Evolutionary conservation across 768 basidiomycete genomes (phyloP).

Genomic region (Termitomyces sp.): DNA sequence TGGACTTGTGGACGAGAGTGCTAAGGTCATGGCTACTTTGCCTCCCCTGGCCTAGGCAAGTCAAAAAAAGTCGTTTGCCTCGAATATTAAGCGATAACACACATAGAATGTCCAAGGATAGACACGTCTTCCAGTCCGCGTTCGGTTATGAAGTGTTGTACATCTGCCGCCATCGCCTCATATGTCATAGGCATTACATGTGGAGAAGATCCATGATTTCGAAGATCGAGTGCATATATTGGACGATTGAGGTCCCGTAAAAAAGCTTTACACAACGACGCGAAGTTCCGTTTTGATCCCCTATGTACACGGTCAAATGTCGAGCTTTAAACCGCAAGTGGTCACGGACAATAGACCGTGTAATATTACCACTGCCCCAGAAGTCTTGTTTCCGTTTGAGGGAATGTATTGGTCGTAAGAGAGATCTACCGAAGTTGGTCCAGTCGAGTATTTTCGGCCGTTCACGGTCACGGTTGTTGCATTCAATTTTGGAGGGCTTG

Average conservation of each 20-base stretch:
- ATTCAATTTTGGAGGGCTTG: not conserved
- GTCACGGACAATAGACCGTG: constrained; percentile 53
- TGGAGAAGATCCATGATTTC: constrained; percentile 79
- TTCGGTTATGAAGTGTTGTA: constrained; percentile 57
- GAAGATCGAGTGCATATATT: constrained; percentile 70
- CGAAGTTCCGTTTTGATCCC: constrained; percentile 84
- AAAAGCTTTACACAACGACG: constrained; percentile 70
- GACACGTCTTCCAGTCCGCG: constrained; percentile 53
- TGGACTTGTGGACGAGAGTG: constrained; percentile 35
- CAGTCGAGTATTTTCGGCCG: constrained; percentile 2
- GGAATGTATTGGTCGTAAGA: constrained; percentile 15
- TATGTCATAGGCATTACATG: constrained; percentile 71
- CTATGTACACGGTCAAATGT: constrained; percentile 26
- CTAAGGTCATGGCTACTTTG: constrained; percentile 71
- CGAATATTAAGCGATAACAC: constrained; percentile 18
- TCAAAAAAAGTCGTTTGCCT: not conserved
- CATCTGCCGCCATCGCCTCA: constrained; percentile 67
- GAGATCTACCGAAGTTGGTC: constrained; percentile 12
- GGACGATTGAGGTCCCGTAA: constrained; percentile 51
- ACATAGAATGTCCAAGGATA: constrained; percentile 88
- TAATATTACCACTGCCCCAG: constrained; percentile 45
- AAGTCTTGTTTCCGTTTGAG: constrained; percentile 20
- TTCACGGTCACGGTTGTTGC: not conserved
- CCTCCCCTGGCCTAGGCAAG: constrained; percentile 54
- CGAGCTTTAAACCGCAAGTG: not conserved